These are phyloP conservation scores for Suillus sp. DNA, from an alignment of 768 basidiomycete species.

Conservation along the genomic window DNA sequence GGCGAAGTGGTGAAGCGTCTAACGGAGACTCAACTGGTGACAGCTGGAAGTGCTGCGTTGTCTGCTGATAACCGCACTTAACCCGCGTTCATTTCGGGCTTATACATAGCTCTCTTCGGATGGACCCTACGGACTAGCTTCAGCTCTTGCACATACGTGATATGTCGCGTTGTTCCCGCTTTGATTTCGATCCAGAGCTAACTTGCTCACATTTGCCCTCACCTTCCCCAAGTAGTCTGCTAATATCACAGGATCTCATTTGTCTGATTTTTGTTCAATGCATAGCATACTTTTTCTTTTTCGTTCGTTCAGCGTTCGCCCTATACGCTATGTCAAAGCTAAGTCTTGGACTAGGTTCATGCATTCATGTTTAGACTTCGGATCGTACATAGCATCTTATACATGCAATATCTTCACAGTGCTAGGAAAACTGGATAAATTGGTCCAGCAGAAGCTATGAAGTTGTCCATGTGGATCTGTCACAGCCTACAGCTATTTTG, in stretches of 20 bases:
- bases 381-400: background rate
- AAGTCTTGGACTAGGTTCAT: slow-evolving; percentile 12
- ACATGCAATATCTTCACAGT: background rate
- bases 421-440: background rate
- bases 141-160: slow-evolving; percentile 9
- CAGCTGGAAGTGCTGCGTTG: slow-evolving; percentile 63
- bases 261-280: slow-evolving; percentile 18
- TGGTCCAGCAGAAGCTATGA: background rate
- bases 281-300: slow-evolving; percentile 18
- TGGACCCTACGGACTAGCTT: slow-evolving; percentile 10
- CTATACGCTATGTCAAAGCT: slow-evolving; percentile 10
- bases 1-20: slow-evolving; percentile 35
- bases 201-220: slow-evolving; percentile 5
- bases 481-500: background rate
- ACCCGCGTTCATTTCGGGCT: slow-evolving; percentile 3
- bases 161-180: slow-evolving; percentile 6
- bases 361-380: slow-evolving; percentile 7
- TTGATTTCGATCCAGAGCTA: slow-evolving; percentile 6
- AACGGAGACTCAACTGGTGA: slow-evolving; percentile 47
- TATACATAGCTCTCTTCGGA: slow-evolving; percentile 1
- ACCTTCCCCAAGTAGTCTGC: slow-evolving; percentile 5
- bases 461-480: background rate
- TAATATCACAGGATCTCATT: slow-evolving; percentile 22
- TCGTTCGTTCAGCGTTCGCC: background rate
- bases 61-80: slow-evolving; percentile 47